Conservation (phyloP, 768 basidiomycete species). For the Kwoniella bestiolae region DNA sequence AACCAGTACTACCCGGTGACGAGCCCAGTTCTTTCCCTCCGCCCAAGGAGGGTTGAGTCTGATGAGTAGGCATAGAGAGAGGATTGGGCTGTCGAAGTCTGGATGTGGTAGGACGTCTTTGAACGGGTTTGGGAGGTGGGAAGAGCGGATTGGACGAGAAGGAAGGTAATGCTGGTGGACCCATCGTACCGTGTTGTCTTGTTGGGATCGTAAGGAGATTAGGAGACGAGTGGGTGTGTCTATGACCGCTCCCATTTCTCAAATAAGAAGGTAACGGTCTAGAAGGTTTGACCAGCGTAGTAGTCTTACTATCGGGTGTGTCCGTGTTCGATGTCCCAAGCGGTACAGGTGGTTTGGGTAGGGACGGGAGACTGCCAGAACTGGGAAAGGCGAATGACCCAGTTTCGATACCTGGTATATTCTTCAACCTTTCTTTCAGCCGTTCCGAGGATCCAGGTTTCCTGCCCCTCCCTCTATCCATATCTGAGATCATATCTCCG, state of each 20-base stretch:
- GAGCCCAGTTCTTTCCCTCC: slow-evolving; percentile 9
- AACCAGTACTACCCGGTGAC: slow-evolving; percentile 16
- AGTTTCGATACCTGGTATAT: slow-evolving; percentile 21
- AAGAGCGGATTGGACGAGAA: slow-evolving; percentile 16
- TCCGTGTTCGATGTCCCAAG: too few relatives aligned
- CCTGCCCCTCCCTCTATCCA: slow-evolving; percentile 2
- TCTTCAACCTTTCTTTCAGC: slow-evolving; percentile 21
- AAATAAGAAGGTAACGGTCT: slow-evolving; percentile 22
- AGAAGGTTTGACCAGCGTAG: slow-evolving; percentile 9
- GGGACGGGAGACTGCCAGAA: slow-evolving; percentile 9
- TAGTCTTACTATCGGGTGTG: too few relatives aligned
- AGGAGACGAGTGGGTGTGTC: slow-evolving; percentile 32
- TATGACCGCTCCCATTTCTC: slow-evolving; percentile 8
- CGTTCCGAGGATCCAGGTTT: slow-evolving; percentile 12
- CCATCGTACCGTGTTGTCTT: slow-evolving; percentile 6
- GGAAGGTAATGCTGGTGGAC: slow-evolving; percentile 12
- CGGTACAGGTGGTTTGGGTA: not conserved
- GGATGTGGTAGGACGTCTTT: slow-evolving; percentile 28
- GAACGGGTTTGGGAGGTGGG: slow-evolving; percentile 25
- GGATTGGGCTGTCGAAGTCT: slow-evolving; percentile 31
- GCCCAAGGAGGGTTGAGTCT: not conserved
- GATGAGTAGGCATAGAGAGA: slow-evolving; percentile 25
- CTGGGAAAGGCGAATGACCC: slow-evolving; percentile 8
- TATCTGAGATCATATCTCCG: not conserved
- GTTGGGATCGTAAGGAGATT: slow-evolving; percentile 15